Evolutionary conservation across 345 rosid species (phyloP), one percentile per base, ranked within the genome.

Genomic region (Streptanthus diversifolius): DNA sequence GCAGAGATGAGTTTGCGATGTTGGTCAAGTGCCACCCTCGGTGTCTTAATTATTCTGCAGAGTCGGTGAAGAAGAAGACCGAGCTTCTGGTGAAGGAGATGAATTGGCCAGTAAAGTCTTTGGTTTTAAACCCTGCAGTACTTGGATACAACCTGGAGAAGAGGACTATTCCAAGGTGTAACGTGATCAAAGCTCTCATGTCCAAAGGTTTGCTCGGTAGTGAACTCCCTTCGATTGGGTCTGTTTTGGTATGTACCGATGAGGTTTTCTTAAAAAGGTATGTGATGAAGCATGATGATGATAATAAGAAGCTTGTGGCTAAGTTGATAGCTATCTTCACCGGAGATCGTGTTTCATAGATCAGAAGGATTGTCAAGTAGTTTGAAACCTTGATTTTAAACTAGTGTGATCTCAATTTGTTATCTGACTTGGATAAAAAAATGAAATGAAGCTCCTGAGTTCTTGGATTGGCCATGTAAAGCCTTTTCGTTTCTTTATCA

Each of bases 141-240:
- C 2, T 83, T 10, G 18, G 3, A 14, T 55, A 8, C 22, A 81
- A 73, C 29, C 3, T 83, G 71, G 64, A 81, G 76, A 69, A 67
- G 75, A 75, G 74, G 58, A 76, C 18, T 47, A 5, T 83, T 0
- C 86, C 84, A 7, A 77, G 80, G 78, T 75, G 79, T 66, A 68
- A 57, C 0, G 70, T 83, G 7, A 56, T 67, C 48, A 61, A 18
- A 72, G 56, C 65, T 45, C 69, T 80, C 55, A 12, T 66, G 61
- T 37, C 63, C 5, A 77, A 73, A 66, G 73, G 82, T 7, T 22
- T 68, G 30, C 24, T 52, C 0, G 15, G 22, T 10, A 67, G 12
- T 49, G 54, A 49, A 49, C 12, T 18, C n/a, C 73, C 73, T 59
- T 0, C 15, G 9, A 3, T 49, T 9, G 17, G n/a, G 2, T 49